Percentiles rank a stretch among this genome's conserved stretches.
Evolutionary conservation across 805 yeast species (phyloP).

Genomic region (Saturnispora besseyi): DNA sequence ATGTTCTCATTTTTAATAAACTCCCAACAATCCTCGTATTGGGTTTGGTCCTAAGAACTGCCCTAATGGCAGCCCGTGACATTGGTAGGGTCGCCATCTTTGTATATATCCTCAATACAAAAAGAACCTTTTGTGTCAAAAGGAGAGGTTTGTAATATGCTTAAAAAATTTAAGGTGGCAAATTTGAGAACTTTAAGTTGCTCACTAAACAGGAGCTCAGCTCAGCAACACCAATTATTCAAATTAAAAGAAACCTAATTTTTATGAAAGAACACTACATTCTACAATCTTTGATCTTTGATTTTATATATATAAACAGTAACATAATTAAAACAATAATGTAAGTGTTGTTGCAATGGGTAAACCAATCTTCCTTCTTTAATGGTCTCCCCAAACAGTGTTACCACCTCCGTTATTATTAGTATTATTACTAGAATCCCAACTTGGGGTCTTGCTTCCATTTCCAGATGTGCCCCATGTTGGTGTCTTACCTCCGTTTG

Average conservation of each 20-base stretch:
- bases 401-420: conserved; percentile 18
- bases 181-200: not conserved
- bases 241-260: no score
- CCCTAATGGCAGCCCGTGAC: not conserved
- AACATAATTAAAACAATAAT: not conserved
- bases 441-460: conserved; percentile 35
- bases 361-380: conserved; percentile 7
- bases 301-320: not conserved
- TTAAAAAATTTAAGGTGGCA: conserved; percentile 1
- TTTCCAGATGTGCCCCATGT: conserved; percentile 38
- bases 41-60: not conserved
- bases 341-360: not conserved
- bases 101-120: no score
- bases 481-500: conserved; percentile 33
- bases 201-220: not conserved
- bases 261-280: no score
- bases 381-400: conserved; percentile 20
- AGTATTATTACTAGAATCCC: conserved; percentile 30
- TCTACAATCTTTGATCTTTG: no score
- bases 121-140: not conserved
- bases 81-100: conserved; percentile 6
- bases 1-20: not conserved
- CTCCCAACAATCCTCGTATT: not conserved
- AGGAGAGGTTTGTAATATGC: not conserved
- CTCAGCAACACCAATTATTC: no score